These are phyloP conservation scores for Aspergillus pseudoviridinutans DNA, from an alignment of 2,329 filamentous ascomycete species.

Conservation along the genomic window DNA sequence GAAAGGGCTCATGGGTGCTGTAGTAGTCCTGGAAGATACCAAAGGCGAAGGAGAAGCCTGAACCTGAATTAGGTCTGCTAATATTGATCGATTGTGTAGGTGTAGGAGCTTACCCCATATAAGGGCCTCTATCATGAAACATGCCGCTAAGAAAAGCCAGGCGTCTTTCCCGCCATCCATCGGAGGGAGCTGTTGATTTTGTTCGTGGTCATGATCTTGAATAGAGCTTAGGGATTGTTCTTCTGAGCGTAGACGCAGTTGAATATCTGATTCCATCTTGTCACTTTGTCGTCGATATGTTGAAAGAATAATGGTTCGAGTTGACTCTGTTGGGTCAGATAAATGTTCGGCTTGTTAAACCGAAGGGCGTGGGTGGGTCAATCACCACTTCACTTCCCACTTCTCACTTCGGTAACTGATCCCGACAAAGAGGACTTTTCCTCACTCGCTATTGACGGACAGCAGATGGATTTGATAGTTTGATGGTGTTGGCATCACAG, in stretches of 20 bases:
- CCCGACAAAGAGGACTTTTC: too few relatives aligned
- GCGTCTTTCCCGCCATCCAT: constrained; percentile 38
- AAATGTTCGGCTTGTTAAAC: not conserved
- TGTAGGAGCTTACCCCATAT: constrained; percentile 46
- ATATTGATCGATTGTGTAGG: not conserved
- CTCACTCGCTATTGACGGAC: too few relatives aligned
- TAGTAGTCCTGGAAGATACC: constrained; percentile 71
- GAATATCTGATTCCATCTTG: not conserved
- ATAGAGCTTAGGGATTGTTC: not conserved
- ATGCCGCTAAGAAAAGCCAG: constrained; percentile 47
- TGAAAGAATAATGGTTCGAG: not conserved
- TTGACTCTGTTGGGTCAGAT: not conserved
- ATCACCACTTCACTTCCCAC: too few relatives aligned
- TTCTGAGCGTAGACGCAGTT: not conserved
- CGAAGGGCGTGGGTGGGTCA: constrained; percentile 4
- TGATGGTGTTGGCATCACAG: too few relatives aligned
- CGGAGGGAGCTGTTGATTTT: constrained; percentile 26
- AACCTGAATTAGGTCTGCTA: not conserved
- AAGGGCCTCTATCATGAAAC: constrained; percentile 51
- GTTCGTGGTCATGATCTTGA: not conserved
- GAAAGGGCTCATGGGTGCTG: constrained; percentile 55
- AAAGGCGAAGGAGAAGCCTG: constrained; percentile 65
- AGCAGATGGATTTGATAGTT: too few relatives aligned
- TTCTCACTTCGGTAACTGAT: too few relatives aligned
- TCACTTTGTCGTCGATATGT: not conserved